Conservation (phyloP, 2,329 filamentous ascomycete genomes). For the Penicillium aurantiogriseum region DNA sequence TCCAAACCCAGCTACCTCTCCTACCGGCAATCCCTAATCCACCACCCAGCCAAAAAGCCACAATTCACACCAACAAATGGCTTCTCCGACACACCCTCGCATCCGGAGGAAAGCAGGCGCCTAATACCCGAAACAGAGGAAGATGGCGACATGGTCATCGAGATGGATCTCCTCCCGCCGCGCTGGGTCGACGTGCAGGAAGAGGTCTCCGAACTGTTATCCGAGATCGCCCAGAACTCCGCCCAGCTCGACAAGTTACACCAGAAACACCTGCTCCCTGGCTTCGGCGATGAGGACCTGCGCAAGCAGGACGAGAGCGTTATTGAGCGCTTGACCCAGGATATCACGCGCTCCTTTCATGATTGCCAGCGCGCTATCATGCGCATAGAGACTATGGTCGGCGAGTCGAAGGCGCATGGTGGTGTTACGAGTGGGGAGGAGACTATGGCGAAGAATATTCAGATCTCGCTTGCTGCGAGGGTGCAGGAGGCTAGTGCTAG, state of each 20-base stretch:
- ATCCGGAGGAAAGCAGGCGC: constrained; percentile 69
- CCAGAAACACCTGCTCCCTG: constrained; percentile 93
- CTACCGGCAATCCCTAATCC: constrained; percentile 96
- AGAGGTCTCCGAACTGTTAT: constrained; percentile 80
- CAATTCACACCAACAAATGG: constrained; percentile 63
- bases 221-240: constrained; percentile 77
- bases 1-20: constrained; percentile 75
- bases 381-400: constrained; percentile 81
- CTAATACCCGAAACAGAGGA: constrained; percentile 75
- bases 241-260: constrained; percentile 86
- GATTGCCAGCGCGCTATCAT: constrained; percentile 87
- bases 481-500: constrained; percentile 89
- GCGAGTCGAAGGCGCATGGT: constrained; percentile 69
- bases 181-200: constrained; percentile 95
- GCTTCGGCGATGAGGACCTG: constrained; percentile 91
- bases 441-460: constrained; percentile 93
- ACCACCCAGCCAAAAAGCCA: constrained; percentile 85
- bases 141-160: constrained; percentile 91
- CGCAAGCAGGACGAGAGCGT: constrained; percentile 83
- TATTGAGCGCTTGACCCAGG: constrained; percentile 86
- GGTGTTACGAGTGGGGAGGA: constrained; percentile 79
- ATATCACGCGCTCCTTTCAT: constrained; percentile 86
- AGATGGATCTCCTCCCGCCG: constrained; percentile 95
- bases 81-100: constrained; percentile 61
- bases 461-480: constrained; percentile 81